Evolutionary conservation across 805 yeast genomes (phyloP), one percentile per base, ranked within the genome.

Genomic region (Ogataea degrootiae): DNA sequence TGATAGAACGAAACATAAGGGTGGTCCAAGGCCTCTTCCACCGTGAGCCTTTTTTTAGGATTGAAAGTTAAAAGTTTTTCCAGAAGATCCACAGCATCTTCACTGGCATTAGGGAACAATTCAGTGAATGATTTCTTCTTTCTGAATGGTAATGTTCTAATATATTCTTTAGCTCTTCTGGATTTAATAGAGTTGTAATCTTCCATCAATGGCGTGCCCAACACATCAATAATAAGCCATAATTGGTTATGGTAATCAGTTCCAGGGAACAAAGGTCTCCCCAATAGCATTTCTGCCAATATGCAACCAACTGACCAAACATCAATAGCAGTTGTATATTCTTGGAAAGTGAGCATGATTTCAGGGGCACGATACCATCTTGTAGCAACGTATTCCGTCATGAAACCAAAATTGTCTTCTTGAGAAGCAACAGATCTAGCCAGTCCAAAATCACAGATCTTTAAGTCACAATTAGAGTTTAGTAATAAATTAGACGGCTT

Each of bases 331-430:
- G 92, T 87, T 23, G 97, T 87, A 69, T 92, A 92, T 59, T 86
- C 88, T 53, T 90, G 92, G 59, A 91, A 89, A 14, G 96, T 89
- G 43, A 92, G 75, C 98, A 92, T 92, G 63, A 92, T 90, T 60
- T 92, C 98, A 0, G 98, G 98, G 0, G 98, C 98, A 47, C 98
- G 75, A 67, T 92, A 92, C 97, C 98, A 92, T 55, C 98, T 74
- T 4, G 98, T 92, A 9, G 98, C 98, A 39, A 92, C 98, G 63
- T 92, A 92, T 67, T 92, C 98, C 2, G 98, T 92, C 96, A 92
- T 85, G 64, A 82, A 83, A 5, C 88, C 89, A 51, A 80, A 77
- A 61, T 82, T 83, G 60, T 82, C 83, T 58, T 83, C 83, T 46
- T 71, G 72, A 49, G 78, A 73, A 35, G 88, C 80, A 49, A 80